Evolutionary conservation across 1,139 yeast genomes (phyloP).

Genomic region (Hanseniaspora uvarum): DNA sequence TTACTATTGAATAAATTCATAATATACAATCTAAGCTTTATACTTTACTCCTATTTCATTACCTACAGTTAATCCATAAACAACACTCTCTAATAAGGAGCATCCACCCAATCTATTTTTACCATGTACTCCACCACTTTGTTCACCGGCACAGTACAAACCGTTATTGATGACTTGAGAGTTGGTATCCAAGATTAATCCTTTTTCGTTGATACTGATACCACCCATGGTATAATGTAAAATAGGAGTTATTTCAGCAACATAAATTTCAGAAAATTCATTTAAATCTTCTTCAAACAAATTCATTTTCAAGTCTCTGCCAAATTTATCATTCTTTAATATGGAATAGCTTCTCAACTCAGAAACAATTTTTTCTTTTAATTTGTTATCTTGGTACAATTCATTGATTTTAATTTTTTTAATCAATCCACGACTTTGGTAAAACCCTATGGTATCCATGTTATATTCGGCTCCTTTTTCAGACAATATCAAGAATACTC

Average conservation of each 20-base stretch:
- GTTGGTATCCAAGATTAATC: conserved; percentile 42
- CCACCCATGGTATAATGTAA: conserved; percentile 87
- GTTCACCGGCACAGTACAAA: conserved; percentile 68
- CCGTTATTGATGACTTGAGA: conserved; percentile 42
- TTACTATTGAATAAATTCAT: not conserved
- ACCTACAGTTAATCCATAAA: conserved; percentile 51
- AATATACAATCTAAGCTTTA: not conserved
- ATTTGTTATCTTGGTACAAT: conserved; percentile 35
- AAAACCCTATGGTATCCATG: conserved; percentile 49
- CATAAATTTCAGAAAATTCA: conserved; percentile 27
- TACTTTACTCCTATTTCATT: conserved; percentile 23
- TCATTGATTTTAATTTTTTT: conserved; percentile 42
- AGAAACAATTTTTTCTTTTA: conserved; percentile 32
- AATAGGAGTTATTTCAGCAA: conserved; percentile 53
- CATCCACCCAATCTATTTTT: conserved; percentile 70
- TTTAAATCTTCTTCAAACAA: conserved; percentile 26
- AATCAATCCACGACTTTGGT: conserved; percentile 57
- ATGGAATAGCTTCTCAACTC: conserved; percentile 41
- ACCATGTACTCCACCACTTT: conserved; percentile 78
- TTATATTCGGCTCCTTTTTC: conserved; percentile 33
- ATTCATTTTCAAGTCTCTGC: conserved; percentile 29
- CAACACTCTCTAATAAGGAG: conserved; percentile 69
- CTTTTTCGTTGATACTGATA: conserved; percentile 49
- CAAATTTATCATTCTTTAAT: conserved; percentile 25
- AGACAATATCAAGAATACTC: conserved; percentile 34